Base-by-base conservation (phyloP, 2,329 filamentous ascomycete species). In the Nigrospora osmanthi region DNA sequence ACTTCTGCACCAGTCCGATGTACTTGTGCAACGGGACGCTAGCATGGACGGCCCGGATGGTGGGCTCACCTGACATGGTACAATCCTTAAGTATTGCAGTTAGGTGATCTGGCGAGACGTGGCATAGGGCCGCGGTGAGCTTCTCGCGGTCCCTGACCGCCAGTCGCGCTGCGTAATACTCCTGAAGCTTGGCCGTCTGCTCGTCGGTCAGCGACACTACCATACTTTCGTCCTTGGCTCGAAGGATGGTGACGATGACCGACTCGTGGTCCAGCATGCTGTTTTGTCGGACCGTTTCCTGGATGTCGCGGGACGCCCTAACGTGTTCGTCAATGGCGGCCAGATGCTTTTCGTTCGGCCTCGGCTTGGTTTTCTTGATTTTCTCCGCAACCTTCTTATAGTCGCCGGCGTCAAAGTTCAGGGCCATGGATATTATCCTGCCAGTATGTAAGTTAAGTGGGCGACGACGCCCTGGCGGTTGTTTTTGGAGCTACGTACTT, bases 111-210 rank as follows among this genome's bases (percentile, higher is more conserved):
- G 87, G 87, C 19, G 73, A 78, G 38, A 79, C 72, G 13, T 78
- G 76, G 61, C 87, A 91, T 13, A 89, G 65, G 0, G 80, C 75
- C 12, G 73, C 71, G 12, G 79, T 77, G 40, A 91, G 80, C 53
- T 82, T 75, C 46, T 87, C 79, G n/a, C 87, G 78, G 58, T 93
- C 87, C 33, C 81, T 78, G 10, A 87, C 76, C 0, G 82, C 81
- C 19, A 90, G 74, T n/a, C 81, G 72, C 1, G 83, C 78, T 0
- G 81, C 76, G 51, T 87, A 80, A 60, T 87, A 90, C 46, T 86
- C 80, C 38, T 85, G 70, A 33, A 81, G 83, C 49, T 78, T 72
- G 3, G 64, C 63, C 51, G 90, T 85, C 50, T 87, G 80, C 11
- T 65, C 54, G 11, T 82, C 75, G 2, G 71, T 75, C 19, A 88